Conservation (phyloP, 768 basidiomycete genomes). For the Dacryopinax primogenitus region DNA sequence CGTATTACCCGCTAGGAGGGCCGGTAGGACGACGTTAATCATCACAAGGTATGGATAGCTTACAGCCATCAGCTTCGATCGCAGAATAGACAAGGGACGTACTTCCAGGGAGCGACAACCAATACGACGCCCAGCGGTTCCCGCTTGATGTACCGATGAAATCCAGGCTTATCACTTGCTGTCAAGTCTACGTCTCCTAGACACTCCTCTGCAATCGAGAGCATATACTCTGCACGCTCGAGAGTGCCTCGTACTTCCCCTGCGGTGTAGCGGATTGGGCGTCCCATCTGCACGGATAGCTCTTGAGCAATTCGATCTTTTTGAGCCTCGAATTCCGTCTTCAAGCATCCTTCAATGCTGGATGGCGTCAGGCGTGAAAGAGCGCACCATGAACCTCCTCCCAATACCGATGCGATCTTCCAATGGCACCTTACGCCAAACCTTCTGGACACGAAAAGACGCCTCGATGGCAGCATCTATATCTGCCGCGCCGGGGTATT, state of each 20-base stretch:
- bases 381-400: slow-evolving; percentile 53
- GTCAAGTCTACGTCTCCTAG: slow-evolving; percentile 62
- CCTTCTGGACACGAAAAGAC: slow-evolving; percentile 54
- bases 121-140: slow-evolving; percentile 77
- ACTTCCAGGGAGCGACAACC: slow-evolving; percentile 90
- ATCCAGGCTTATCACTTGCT: slow-evolving; percentile 71
- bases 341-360: not conserved
- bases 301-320: slow-evolving; percentile 57
- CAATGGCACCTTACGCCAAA: slow-evolving; percentile 51
- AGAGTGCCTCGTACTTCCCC: slow-evolving; percentile 74
- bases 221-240: slow-evolving; percentile 70
- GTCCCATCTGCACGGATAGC: slow-evolving; percentile 80
- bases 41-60: slow-evolving; percentile 84
- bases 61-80: slow-evolving; percentile 3
- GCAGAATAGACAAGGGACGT: slow-evolving; percentile 24
- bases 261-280: slow-evolving; percentile 62
- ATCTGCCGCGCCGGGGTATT: slow-evolving; percentile 47
- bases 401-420: slow-evolving; percentile 57
- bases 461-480: slow-evolving; percentile 47
- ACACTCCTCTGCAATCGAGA: slow-evolving; percentile 62
- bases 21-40: slow-evolving; percentile 85
- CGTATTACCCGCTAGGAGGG: slow-evolving; percentile 78
- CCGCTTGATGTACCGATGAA: slow-evolving; percentile 70
- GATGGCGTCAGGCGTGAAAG: slow-evolving; percentile 11
- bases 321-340: slow-evolving; percentile 42